Base-by-base conservation (phyloP, 2,329 filamentous ascomycete genomes). In the Plenodomus tracheiphilus region DNA sequence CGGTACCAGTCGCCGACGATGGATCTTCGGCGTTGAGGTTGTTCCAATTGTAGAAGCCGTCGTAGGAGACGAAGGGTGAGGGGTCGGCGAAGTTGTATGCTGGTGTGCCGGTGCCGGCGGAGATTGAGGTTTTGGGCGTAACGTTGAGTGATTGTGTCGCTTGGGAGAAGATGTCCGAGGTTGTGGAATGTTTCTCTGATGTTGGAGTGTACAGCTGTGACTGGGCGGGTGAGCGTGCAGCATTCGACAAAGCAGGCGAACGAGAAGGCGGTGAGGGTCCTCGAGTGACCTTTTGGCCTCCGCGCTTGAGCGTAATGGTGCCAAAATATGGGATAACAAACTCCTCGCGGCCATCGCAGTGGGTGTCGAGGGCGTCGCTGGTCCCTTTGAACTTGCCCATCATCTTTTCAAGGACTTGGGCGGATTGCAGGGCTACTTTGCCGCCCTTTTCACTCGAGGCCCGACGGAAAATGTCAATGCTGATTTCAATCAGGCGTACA, bases 291-390 rank as follows among this genome's bases (percentile, higher is more conserved):
- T 49, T 30, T 18, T 59, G 56, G 8, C 65, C 65, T 15, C 70
- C 71, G 17, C 62, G 53, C 18, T 62, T 60, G 39, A 75, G 66
- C 1, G 68, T 66, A 11, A 75, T 71, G n/a, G 72, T 74, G 25
- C 73, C 73, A 37, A 75, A 75, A 56, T 74, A 75, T 0, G 73
- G 73, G 28, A 75, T 74, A 2, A 73, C 67, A 20, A 74, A 66
- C 15, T 68, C 60, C 18, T 61, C 46, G 15, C 53, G 42, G 34
- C 51, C 58, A 8, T 39, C 25, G 40, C 58, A 62, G 2, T 55
- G 49, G 4, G 49, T 44, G 9, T 53, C 50, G 7, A 39, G 20
- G 9, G 44, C 44, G 16, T 42, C 41, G 38, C 32, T 46, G 5
- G 37, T 30, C 21, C 52, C 46, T 22, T 61, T 66, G 51, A 64